phyloP scores from a whole-genome alignment of 306 rosid species.

The Arachis stenosperma region DNA sequence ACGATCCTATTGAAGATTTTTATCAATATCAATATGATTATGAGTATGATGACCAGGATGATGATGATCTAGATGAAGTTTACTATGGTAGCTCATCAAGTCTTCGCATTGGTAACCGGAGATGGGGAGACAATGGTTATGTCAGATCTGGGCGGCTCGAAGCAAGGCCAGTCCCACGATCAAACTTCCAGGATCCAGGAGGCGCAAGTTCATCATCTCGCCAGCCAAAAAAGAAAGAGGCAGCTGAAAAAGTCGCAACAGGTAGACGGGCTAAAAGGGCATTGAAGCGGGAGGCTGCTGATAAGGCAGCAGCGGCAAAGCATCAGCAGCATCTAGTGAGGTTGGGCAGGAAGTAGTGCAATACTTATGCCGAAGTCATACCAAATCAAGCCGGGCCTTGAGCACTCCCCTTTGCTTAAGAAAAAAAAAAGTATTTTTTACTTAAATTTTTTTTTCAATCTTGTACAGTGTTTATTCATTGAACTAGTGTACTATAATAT shows the following conservation, averaged over 20 bases:
- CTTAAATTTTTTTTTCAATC: neutral
- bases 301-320: slow-evolving; percentile 81
- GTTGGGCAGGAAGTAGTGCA: slow-evolving; percentile 63
- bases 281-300: slow-evolving; percentile 82
- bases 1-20: slow-evolving; percentile 52
- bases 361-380: neutral
- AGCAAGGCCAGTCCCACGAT: slow-evolving; percentile 63
- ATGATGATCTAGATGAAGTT: slow-evolving; percentile 62
- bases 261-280: slow-evolving; percentile 92
- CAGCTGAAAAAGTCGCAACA: slow-evolving; percentile 38
- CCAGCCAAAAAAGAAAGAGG: slow-evolving; percentile 59
- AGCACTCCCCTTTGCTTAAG: slow-evolving; percentile 16
- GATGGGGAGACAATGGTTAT: slow-evolving; percentile 92
- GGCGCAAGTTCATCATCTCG: slow-evolving; percentile 71
- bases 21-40: slow-evolving; percentile 52
- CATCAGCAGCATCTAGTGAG: slow-evolving; percentile 72
- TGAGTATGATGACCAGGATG: slow-evolving; percentile 62
- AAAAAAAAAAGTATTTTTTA: slow-evolving; percentile 1
- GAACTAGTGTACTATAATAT: slow-evolving; percentile 29
- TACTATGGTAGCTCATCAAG: slow-evolving; percentile 58
- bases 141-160: slow-evolving; percentile 77
- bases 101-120: slow-evolving; percentile 81
- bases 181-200: slow-evolving; percentile 48
- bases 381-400: slow-evolving; percentile 18
- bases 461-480: slow-evolving; percentile 41